A percentile compares a stretch with the other conserved stretches of the same genome.
Evolutionary conservation across 1,284 basidiomycete species (phyloP).

Genomic region (Puccinia novopanici): DNA sequence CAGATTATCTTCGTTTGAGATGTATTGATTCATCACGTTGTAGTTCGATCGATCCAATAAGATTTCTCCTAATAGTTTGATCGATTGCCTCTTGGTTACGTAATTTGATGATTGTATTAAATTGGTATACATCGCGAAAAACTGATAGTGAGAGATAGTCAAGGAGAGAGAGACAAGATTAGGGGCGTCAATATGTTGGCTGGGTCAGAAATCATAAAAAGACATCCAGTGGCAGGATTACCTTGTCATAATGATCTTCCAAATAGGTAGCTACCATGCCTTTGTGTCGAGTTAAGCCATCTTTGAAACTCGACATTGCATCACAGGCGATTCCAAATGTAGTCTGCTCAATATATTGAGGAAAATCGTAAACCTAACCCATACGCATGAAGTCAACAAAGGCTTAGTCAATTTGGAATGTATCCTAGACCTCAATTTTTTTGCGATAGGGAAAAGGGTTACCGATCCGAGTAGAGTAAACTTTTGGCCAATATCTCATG

Average conservation of each 20-base stretch:
- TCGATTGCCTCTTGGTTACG: slow-evolving; percentile 97
- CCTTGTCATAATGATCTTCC: slow-evolving; percentile 92
- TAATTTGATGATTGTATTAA: slow-evolving; percentile 93
- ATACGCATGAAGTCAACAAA: slow-evolving; percentile 34
- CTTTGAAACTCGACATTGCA: slow-evolving; percentile 91
- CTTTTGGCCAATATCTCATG: slow-evolving; percentile 90
- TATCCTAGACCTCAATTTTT: not conserved
- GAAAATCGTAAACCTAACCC: slow-evolving; percentile 90
- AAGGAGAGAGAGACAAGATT: slow-evolving; percentile 25
- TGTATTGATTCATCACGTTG: slow-evolving; percentile 97
- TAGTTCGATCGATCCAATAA: slow-evolving; percentile 96
- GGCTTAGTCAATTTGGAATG: not conserved
- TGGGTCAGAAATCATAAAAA: not conserved
- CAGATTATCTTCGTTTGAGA: slow-evolving; percentile 77
- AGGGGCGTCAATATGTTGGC: not conserved
- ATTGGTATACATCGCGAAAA: slow-evolving; percentile 90
- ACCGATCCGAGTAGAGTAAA: slow-evolving; percentile 89
- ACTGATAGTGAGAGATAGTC: slow-evolving; percentile 63
- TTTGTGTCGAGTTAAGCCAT: slow-evolving; percentile 81
- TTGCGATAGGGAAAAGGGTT: slow-evolving; percentile 58
- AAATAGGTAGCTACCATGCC: slow-evolving; percentile 94
- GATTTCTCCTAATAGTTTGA: slow-evolving; percentile 97
- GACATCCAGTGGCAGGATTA: slow-evolving; percentile 60
- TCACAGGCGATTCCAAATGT: slow-evolving; percentile 98
- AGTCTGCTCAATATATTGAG: slow-evolving; percentile 93